Evolutionary conservation across 371 early-diverging fungal genomes (phyloP), one percentile per base, ranked within the genome.

Genomic region (Mortierella sp.): DNA sequence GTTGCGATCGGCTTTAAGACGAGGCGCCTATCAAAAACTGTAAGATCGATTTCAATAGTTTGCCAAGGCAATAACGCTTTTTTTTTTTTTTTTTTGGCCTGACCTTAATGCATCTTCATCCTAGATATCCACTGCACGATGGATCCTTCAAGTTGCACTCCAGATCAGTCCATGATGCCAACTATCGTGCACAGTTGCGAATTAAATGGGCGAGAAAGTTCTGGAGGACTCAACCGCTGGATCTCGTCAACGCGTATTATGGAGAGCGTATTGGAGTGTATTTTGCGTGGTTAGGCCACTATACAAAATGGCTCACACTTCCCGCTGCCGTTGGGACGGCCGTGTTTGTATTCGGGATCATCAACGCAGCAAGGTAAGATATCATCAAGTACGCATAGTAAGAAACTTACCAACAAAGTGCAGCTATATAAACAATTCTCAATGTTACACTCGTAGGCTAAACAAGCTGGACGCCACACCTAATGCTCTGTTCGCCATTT

Each of bases 251-350:
- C 34, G 63, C 79, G 12, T 89, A 89, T 60, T 89, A 81, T 64
- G 89, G 89, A 21, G 89, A 89, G 56, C 62, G 81, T 24, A 72
- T 85, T 15, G 89, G 84, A 3, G 71, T 86, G 8, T 89, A 87
- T 52, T 89, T 89, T 78, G 84, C 84, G 9, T 89, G 84, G 83
- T 55, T 87, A 23, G 80, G 76, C 0, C 69, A 72, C 17, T 80
- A 78, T 31, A 78, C 80, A 0, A 59, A 80, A 17, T 87, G 87
- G 86, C 61, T 84, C 24, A 41, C 61, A 3, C 34, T 79, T 24
- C 81, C 86, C 9, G 63, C 83, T 17, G 19, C 80, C 3, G 49
- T 86, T 12, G 90, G 87, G 4, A 15, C 82, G 4, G 60, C 68
- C 1, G 82, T 80, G 32, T 82, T 87, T 65, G 50, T 84, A 23